Evolutionary conservation across 2,329 filamentous ascomycete species (phyloP).

Genomic region (Fusarium cyanostomum): DNA sequence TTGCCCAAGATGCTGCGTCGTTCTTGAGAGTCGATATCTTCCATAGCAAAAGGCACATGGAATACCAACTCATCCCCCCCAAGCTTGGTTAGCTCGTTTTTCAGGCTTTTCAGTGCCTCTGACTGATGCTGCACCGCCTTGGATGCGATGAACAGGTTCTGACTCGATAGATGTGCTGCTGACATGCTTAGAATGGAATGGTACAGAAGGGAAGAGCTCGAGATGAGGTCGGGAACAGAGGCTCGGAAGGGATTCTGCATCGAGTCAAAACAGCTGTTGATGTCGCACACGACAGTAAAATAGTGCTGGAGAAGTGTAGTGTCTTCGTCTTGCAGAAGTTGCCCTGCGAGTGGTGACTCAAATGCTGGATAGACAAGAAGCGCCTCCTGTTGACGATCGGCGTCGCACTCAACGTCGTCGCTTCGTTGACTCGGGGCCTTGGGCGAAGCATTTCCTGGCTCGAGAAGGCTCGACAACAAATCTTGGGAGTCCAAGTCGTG

Average conservation of each 20-base stretch:
- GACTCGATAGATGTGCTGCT: neutral
- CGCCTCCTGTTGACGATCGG: neutral
- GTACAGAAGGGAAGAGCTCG: neutral
- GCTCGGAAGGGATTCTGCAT: neutral
- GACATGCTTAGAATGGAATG: neutral
- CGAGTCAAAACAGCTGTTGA: neutral
- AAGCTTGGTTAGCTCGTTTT: neutral
- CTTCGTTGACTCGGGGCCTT: too few species aligned
- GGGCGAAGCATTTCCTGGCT: too few species aligned
- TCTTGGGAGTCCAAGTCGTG: too few species aligned
- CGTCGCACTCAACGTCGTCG: too few species aligned
- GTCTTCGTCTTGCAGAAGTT: neutral
- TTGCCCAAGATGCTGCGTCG: neutral
- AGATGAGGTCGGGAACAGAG: neutral
- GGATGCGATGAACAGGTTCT: neutral
- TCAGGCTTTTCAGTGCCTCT: neutral
- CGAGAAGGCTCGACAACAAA: too few species aligned
- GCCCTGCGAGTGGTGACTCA: too few species aligned
- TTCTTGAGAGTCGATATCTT: too few species aligned
- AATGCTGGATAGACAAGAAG: neutral
- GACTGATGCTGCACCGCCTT: neutral
- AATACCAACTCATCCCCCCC: too few species aligned
- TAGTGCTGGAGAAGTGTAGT: neutral
- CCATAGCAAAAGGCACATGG: too few species aligned
- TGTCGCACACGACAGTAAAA: neutral